Conservation (phyloP, 495 filamentous ascomycete genomes). For the Schizothecium vesticola region DNA sequence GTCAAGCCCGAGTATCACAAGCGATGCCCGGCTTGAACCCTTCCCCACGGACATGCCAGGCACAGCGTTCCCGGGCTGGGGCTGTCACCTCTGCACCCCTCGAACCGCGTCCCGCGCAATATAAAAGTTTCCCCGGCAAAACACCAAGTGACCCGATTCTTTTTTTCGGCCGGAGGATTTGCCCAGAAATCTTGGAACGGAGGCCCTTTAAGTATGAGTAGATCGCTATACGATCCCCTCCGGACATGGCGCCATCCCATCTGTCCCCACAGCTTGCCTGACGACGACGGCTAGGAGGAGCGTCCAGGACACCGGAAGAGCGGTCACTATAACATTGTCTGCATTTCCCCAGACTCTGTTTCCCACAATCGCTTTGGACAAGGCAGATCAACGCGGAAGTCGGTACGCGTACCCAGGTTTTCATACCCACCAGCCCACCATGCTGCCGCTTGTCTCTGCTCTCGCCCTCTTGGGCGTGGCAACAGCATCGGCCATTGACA, state of each 20-base stretch:
- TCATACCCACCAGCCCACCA: constrained; percentile 11
- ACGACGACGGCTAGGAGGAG: constrained; percentile 12
- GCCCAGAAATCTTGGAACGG: background rate
- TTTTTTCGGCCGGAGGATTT: constrained; percentile 15
- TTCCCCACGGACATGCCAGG: background rate
- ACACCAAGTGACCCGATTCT: constrained; percentile 20
- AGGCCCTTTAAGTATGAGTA: constrained; percentile 23
- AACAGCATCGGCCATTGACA: constrained; percentile 17
- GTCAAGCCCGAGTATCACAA: constrained; percentile 16
- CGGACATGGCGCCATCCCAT: constrained; percentile 16
- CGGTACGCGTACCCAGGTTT: constrained; percentile 14
- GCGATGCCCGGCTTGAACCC: constrained; percentile 10
- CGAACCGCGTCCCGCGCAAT: constrained; percentile 13
- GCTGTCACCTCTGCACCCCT: background rate
- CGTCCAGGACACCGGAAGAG: constrained; percentile 11
- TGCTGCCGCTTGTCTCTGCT: constrained; percentile 15
- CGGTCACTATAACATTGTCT: constrained; percentile 21
- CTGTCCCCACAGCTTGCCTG: constrained; percentile 13
- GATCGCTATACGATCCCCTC: constrained; percentile 23
- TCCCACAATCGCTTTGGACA: constrained; percentile 18
- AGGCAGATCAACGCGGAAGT: constrained; percentile 9
- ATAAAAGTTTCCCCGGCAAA: constrained; percentile 23
- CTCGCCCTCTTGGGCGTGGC: constrained; percentile 23
- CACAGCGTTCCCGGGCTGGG: constrained; percentile 15
- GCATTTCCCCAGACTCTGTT: constrained; percentile 27